phyloP scores from a whole-genome alignment of 23 red algal genomes.

The Gracilaria vermiculophylla region DNA sequence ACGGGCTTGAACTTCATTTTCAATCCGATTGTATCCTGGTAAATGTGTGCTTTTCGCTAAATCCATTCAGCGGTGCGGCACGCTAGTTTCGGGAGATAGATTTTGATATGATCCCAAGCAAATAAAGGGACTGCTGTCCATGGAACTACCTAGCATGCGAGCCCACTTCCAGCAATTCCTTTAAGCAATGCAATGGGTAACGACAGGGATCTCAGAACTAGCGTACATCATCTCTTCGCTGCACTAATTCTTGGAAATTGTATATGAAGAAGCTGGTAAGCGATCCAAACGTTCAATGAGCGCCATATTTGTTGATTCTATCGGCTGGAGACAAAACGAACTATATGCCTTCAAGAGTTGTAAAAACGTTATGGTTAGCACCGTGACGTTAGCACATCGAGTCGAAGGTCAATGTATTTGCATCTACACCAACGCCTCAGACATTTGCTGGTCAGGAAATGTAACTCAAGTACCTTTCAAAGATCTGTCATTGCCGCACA shows the following conservation, averaged over 20 bases:
- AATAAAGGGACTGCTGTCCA: neutral
- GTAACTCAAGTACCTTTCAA: neutral
- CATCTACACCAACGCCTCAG: neutral
- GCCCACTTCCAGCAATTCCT: constrained; percentile 6
- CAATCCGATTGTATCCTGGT: neutral
- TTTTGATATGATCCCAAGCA: neutral
- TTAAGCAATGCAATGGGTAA: neutral
- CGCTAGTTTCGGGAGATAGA: neutral
- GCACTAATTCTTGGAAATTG: neutral
- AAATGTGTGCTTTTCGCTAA: constrained; percentile 12
- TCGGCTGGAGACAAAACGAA: neutral
- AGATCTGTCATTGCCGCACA: neutral
- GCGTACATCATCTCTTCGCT: too few relatives aligned
- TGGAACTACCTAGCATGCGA: neutral
- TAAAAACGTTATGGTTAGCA: neutral
- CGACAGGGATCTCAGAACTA: neutral
- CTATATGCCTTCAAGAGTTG: neutral
- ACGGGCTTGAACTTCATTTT: neutral
- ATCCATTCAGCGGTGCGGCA: neutral
- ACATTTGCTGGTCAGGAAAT: neutral
- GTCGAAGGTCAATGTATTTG: neutral
- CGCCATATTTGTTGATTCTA: neutral
- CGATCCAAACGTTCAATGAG: neutral
- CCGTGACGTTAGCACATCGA: neutral
- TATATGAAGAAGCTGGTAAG: neutral